Base-by-base conservation (phyloP, 2,329 filamentous ascomycete genomes). In the Neopestalotiopsis sp. region DNA sequence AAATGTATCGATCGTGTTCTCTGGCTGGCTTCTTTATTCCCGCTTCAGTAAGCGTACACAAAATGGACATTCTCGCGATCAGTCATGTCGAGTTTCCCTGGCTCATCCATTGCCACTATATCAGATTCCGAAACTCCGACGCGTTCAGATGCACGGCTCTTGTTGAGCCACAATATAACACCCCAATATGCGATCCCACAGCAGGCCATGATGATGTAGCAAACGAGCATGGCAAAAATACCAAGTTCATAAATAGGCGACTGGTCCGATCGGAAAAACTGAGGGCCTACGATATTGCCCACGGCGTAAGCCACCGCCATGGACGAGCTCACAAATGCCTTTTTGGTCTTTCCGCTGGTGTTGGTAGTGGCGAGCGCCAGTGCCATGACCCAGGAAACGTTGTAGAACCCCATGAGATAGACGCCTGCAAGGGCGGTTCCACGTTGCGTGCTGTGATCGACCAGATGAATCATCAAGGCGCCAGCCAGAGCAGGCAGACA, bases 381-480 rank as follows among this genome's bases (percentile, higher is more conserved):
- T 5, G 42, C 42, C 42, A 49, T 49, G 42, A 49, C 42, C 42
- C 42, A 49, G 42, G 42, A 49, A 49, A 49, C 42, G 13, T 49
- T 49, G 42, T 49, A 49, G 17, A 79, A 79, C 0, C 77, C 77
- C 77, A 79, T 77, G 0, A 79, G 66, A 34, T 79, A 79, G 2
- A 78, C 77, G 0, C 75, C 76, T 0, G 77, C 75, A 0, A 79
- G 40, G 0, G 77, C 77, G 0, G 77, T 77, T 32, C 77, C 63
- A 28, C 77, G 68, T 0, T 73, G 63, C 0, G 69, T 52, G 0
- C 60, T 66, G 2, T 69, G 67, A 24, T 78, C 69, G 0, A 79
- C 71, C 0, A 69, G 66, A 10, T 77, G 74, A 0, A 78, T 73
- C 73, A 78, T 77, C 0, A 77, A 68, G 0, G 76, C 75, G 0